Evolutionary conservation across 1,284 basidiomycete species (phyloP), one percentile per base, ranked within the genome.

Genomic region (Chondrostereum purpureum): DNA sequence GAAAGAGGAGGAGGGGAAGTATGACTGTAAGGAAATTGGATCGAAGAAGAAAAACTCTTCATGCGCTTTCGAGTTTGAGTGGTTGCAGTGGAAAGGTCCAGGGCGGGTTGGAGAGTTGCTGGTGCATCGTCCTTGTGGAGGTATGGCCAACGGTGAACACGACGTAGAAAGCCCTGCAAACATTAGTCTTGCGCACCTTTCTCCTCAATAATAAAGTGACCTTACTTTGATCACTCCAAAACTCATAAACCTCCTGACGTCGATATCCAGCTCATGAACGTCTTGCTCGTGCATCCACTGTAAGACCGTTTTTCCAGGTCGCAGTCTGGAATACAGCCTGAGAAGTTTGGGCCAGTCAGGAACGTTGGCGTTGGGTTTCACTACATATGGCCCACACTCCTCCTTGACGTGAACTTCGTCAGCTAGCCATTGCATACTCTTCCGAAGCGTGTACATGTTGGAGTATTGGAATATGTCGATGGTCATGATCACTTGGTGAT

Each of bases 401-500:
- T 82, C 74, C 47, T 80, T 81, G 41, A 96, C 88, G 55, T 88
- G 84, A 3, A 74, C 66, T 61, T 93, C 91, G 45, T 88, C 79
- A 6, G 87, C 88, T 35, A 95, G 76, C 75, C 83, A 89, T 54
- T 91, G 83, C 18, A 95, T 82, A 50, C 80, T 83, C 50, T 88
- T 88, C 40, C 86, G 80, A 24, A 95, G 72, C 0, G 89, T 90
- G 61, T 99, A 99, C 81, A 96, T 92, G 64, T 98, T 98, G n/a
- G 89, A 90, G 63, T 88, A 96, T 62, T 97, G 93, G 62, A 99
- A 99, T 42, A 97, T 89, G 66, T 99, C 94, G 45, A 93, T 84
- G 55, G 86, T 87, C 82, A 97, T 92, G 57, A 97, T 83, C 44
- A 95, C 93, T 68, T 95, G 91, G 61, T 98, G 97, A 60, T 91